Base-by-base conservation (phyloP, 2,329 filamentous ascomycete species). In the Metarhizium brunneum region DNA sequence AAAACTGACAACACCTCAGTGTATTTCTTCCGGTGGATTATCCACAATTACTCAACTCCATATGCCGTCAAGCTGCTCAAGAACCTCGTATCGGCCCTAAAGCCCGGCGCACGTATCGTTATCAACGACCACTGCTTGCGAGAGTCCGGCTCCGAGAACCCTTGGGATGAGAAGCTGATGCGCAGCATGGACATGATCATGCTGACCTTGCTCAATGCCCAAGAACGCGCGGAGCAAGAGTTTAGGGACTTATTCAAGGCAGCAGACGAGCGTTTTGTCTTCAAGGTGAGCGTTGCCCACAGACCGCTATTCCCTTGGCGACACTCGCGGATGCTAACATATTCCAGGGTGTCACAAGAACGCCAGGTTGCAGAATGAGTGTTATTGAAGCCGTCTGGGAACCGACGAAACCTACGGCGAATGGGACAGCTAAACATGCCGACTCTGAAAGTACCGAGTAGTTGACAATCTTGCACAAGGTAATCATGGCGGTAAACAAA, bases 31-130 rank as follows among this genome's bases (percentile, higher is more conserved):
- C 77, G 80, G 50, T 78, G 77, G 73, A 83, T 85, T 58, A 66
- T 86, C 7, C 81, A 86, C 64, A 83, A 85, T 68, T 82, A 82
- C 69, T 77, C 80, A 0, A 81, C 81, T 14, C 73, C 74, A 2
- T 78, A 81, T 54, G 74, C 75, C 4, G 62, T 76, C 48, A 70
- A 71, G 48, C 77, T 83, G 43, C 67, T 79, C 42, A 71, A 72
- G 57, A 75, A 73, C 20, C 69, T 84, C 8, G 67, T 81, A 2
- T 80, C 81, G 1, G 75, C 80, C 38, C 66, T 84, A 53, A 79
- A 83, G 65, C 74, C 78, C 2, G 76, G 82, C 18, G 73, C 79
- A 11, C 69, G 74, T 50, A 64, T 85, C 48, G 54, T 73, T 52
- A 74, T 76, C 54, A 76, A 76, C 55, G 72, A 75, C 56, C 71